These are phyloP conservation scores for Kwoniella mangroviensis DNA, from an alignment of 768 basidiomycete genomes.

Conservation along the genomic window DNA sequence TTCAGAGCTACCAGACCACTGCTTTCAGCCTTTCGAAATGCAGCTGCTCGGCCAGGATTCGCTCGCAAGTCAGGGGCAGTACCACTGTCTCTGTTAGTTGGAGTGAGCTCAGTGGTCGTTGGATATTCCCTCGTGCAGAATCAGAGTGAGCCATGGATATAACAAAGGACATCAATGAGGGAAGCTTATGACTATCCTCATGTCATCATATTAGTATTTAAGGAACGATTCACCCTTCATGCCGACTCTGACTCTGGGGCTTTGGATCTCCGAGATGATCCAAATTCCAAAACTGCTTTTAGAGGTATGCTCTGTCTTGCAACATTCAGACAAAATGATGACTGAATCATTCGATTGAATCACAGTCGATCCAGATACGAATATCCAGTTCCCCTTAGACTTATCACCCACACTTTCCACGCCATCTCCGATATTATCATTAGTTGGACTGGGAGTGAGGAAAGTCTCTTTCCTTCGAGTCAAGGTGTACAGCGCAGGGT, in stretches of 20 bases:
- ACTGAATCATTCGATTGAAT: background rate
- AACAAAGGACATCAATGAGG: background rate
- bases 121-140: constrained; percentile 3
- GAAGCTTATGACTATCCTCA: too few species aligned
- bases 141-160: background rate
- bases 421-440: constrained; percentile 64
- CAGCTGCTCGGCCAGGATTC: background rate
- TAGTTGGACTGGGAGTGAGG: constrained; percentile 83
- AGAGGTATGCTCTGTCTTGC: constrained; percentile 2
- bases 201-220: too few species aligned
- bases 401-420: constrained; percentile 25
- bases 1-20: constrained; percentile 3
- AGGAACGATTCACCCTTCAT: constrained; percentile 8
- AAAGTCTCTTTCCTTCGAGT: constrained; percentile 86
- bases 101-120: background rate
- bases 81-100: background rate
- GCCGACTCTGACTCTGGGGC: constrained; percentile 21
- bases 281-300: constrained; percentile 17
- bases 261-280: constrained; percentile 21
- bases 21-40: constrained; percentile 2
- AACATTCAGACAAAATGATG: background rate
- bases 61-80: background rate
- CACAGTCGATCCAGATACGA: constrained; percentile 57
- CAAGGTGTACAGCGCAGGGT: constrained; percentile 85
- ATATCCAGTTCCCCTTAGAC: constrained; percentile 53